Evolutionary conservation across 495 filamentous ascomycete species (phyloP), one percentile per base, ranked within the genome.

Genomic region (Penicillium fimorum): DNA sequence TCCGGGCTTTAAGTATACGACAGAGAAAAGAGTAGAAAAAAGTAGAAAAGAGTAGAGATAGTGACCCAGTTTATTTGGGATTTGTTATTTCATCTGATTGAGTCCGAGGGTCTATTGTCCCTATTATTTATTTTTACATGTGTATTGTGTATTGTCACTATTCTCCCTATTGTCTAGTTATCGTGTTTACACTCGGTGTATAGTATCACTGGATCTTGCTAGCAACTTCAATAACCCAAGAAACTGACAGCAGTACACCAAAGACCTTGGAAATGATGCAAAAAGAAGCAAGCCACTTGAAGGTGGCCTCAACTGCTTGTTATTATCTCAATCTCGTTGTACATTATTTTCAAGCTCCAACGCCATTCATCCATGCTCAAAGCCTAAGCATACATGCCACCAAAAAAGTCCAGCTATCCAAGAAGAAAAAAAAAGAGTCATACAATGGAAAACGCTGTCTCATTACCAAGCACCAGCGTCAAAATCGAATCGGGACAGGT

Each of bases 401-500:
- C 32, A 43, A 49, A 35, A 48, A 27, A 18, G 4, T 27, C 29
- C 35, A 55, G 38, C 20, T 51, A 38, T 29, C 20, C 37, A 50
- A 50, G 29, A 11, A 22, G 0, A 17, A 15, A 20, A 22, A 44
- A 25, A 24, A 53, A 47, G 41, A 47, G 41, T 41, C 42, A 47
- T 43, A 57, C 51, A 57, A 59, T 54, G 38, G 43, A 53, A 48
- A 50, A 50, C n/a, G 41, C 10, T 47, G 47, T 56, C 7, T 47
- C 35, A 57, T 71, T 57, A 87, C 84, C 83, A 87, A 42, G 79
- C 71, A 46, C 77, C 81, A 40, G 75, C 78, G 71, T 96, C 94
- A 60, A 84, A 82, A 79, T 98, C 94, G 76, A 97, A 99, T 67
- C 94, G 77, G 67, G 79, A 81, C 65, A 97, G 62, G 68, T 99